Conservation (phyloP, 140 eudicot genomes). For the Oenanthe javanica region DNA sequence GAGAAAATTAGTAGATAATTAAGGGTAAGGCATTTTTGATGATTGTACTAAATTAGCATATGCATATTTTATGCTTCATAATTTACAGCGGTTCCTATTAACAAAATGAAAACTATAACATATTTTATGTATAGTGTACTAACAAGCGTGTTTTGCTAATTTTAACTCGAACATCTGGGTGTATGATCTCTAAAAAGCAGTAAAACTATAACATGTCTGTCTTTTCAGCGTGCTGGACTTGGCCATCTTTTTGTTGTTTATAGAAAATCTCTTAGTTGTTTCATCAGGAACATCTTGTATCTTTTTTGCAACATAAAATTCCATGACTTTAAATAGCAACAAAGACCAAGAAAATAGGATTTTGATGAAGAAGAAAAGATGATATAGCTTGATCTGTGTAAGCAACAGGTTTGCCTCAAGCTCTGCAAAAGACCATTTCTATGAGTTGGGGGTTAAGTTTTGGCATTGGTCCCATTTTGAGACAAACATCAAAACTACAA, state of each 20-base stretch:
- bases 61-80: neutral
- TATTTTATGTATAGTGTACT: neutral
- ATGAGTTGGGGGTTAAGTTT: conserved; percentile 64
- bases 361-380: conserved; percentile 17
- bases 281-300: too few species aligned
- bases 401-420: conserved; percentile 35
- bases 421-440: conserved; percentile 12
- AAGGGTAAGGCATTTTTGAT: neutral
- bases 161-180: neutral
- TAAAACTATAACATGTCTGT: neutral
- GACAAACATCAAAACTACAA: conserved; percentile 38
- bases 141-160: neutral
- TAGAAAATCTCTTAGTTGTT: too few species aligned
- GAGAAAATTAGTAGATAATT: neutral
- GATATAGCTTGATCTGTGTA: conserved; percentile 37
- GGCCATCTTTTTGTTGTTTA: neutral
- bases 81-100: neutral
- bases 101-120: neutral
- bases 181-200: neutral
- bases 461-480: conserved; percentile 35
- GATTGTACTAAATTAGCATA: neutral
- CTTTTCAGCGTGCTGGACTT: neutral
- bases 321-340: neutral
- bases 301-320: neutral
- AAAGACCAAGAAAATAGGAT: neutral